These are phyloP conservation scores for Brasilioporus rufonigricans DNA, from an alignment of 768 basidiomycete species.

Conservation along the genomic window DNA sequence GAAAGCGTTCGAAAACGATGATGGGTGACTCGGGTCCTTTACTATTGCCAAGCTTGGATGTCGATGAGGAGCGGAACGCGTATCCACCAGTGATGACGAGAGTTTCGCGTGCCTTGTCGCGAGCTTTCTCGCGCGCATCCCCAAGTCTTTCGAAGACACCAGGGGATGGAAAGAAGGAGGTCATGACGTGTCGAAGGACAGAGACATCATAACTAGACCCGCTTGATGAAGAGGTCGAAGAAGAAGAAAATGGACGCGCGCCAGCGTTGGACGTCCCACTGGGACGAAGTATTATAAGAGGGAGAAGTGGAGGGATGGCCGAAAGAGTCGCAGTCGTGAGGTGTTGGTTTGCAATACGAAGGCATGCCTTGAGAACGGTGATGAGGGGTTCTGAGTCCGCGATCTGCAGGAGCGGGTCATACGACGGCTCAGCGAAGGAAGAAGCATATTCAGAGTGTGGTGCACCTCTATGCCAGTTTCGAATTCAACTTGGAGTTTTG, in stretches of 20 bases:
- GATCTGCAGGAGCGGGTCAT: conserved; percentile 46
- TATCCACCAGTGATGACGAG: conserved; percentile 73
- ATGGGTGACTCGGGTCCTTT: conserved; percentile 72
- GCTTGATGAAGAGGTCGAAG: conserved; percentile 46
- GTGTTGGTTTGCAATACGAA: conserved; percentile 81
- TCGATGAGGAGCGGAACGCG: conserved; percentile 58
- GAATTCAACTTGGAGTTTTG: conserved; percentile 74
- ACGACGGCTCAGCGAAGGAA: conserved; percentile 12
- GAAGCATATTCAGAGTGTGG: conserved; percentile 8
- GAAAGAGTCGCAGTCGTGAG: conserved; percentile 74
- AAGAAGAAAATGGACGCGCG: conserved; percentile 44
- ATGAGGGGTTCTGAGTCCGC: conserved; percentile 71
- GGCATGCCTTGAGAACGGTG: conserved; percentile 64
- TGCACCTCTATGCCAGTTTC: conserved; percentile 68
- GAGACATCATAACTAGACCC: conserved; percentile 48
- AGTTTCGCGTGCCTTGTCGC: conserved; percentile 72
- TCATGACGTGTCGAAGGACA: conserved; percentile 64
- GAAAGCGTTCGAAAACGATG: conserved; percentile 63
- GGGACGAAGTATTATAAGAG: conserved; percentile 52
- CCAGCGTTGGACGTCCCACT: conserved; percentile 23
- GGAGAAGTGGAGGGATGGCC: conserved; percentile 63
- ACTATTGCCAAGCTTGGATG: conserved; percentile 44
- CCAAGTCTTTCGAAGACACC: conserved; percentile 83
- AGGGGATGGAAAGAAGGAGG: conserved; percentile 68
- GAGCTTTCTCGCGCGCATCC: conserved; percentile 66